These are phyloP conservation scores for Guadua angustifolia DNA, from an alignment of 176 grass and related monocot genomes.

Conservation along the genomic window DNA sequence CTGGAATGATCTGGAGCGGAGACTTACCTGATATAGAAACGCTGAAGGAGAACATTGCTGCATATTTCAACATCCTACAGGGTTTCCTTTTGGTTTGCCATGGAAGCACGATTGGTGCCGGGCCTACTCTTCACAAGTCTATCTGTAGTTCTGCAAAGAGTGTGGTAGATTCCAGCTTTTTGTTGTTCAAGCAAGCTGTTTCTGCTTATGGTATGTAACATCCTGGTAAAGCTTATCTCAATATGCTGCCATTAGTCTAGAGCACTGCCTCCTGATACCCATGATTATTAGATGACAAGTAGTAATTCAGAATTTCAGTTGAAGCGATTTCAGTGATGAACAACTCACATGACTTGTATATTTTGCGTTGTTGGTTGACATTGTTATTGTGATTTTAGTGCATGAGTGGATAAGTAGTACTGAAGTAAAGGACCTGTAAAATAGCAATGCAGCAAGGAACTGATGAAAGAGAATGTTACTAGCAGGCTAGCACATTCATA, in stretches of 20 bases:
- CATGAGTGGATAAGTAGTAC: background rate
- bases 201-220: slow-evolving; percentile 63
- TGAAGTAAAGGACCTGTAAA: slow-evolving; percentile 6
- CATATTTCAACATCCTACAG: slow-evolving; percentile 81
- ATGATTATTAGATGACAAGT: slow-evolving; percentile 27
- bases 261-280: background rate
- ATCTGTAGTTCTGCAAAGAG: slow-evolving; percentile 67
- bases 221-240: background rate
- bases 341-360: background rate
- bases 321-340: slow-evolving; percentile 5
- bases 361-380: background rate
- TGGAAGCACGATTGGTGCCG: slow-evolving; percentile 70
- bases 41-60: slow-evolving; percentile 75
- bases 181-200: slow-evolving; percentile 78
- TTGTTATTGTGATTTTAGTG: slow-evolving; percentile 7
- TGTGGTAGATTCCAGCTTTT: slow-evolving; percentile 74
- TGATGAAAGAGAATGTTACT: background rate
- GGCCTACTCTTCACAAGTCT: slow-evolving; percentile 75
- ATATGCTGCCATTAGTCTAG: background rate
- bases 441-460: slow-evolving; percentile 7
- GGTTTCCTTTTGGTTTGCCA: slow-evolving; percentile 91
- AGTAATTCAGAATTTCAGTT: background rate
- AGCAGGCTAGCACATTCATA: background rate
- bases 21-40: slow-evolving; percentile 67
- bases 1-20: slow-evolving; percentile 91